phyloP scores from a whole-genome alignment of 805 yeast genomes.

The Wickerhamiella kurtzmanii region DNA sequence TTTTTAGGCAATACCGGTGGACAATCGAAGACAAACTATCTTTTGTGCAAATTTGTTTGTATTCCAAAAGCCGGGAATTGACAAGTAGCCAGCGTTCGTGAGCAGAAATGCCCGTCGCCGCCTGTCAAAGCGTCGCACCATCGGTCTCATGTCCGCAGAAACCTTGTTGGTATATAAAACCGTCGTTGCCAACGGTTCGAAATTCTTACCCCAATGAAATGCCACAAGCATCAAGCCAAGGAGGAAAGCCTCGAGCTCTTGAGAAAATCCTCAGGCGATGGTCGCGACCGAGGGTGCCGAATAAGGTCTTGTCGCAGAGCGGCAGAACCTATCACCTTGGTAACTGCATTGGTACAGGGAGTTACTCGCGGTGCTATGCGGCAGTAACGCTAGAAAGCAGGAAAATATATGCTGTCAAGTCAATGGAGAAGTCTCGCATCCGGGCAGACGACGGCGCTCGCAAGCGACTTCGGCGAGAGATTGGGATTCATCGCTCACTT shows the following conservation, averaged over 20 bases:
- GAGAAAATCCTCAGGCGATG: background rate
- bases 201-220: background rate
- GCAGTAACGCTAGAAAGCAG: constrained; percentile 2
- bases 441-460: background rate
- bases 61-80: too few relatives aligned
- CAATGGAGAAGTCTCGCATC: background rate
- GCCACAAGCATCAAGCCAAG: background rate
- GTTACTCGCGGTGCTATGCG: constrained; percentile 13
- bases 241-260: background rate
- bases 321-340: background rate
- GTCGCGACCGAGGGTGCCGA: background rate
- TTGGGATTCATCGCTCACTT: constrained; percentile 80
- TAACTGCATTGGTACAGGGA: constrained; percentile 11
- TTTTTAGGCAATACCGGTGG: too few relatives aligned
- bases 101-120: too few relatives aligned
- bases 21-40: too few relatives aligned
- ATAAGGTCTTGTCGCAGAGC: background rate
- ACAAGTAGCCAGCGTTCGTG: too few relatives aligned
- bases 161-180: background rate
- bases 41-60: too few relatives aligned
- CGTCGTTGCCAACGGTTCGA: too few relatives aligned
- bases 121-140: background rate
- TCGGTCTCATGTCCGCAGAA: background rate
- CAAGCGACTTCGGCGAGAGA: constrained; percentile 33
- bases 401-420: constrained; percentile 6